A percentile compares a stretch with the other conserved stretches of the same genome.
Conservation (phyloP, 257 asterid genomes). For the Scutellaria barbata region DNA sequence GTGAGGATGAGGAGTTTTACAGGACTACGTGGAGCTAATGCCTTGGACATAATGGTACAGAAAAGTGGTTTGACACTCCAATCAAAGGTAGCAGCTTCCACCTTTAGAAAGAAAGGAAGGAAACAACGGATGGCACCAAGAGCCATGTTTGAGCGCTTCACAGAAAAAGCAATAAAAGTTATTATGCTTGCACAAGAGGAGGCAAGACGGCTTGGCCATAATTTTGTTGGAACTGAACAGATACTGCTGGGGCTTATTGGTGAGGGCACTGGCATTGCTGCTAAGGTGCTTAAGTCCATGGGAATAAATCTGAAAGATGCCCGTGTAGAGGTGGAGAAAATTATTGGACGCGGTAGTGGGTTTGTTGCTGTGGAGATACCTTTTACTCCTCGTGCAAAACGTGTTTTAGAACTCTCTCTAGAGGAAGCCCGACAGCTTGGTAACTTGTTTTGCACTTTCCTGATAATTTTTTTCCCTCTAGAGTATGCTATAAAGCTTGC, state of each 20-base stretch:
- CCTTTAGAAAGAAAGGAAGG: conserved; percentile 51
- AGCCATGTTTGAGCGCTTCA: conserved; percentile 98
- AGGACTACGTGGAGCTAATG: conserved; percentile 77
- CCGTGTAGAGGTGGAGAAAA: conserved; percentile 97
- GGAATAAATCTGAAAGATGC: conserved; percentile 97
- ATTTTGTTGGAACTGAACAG: conserved; percentile 97
- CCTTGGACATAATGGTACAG: conserved; percentile 61
- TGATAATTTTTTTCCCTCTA: background rate
- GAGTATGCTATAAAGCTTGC: conserved; percentile 12
- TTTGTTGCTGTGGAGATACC: conserved; percentile 99
- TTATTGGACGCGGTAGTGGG: conserved; percentile 97
- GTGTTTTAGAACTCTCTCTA: conserved; percentile 89
- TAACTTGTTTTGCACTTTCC: conserved; percentile 38
- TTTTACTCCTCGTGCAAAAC: conserved; percentile 98
- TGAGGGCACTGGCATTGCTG: conserved; percentile 99
- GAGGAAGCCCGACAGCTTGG: conserved; percentile 99
- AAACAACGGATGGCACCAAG: conserved; percentile 59
- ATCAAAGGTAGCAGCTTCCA: conserved; percentile 64
- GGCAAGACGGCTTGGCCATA: conserved; percentile 96
- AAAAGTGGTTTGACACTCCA: conserved; percentile 57
- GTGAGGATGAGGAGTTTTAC: conserved; percentile 55
- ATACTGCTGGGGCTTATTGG: conserved; percentile 93
- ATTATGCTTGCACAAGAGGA: conserved; percentile 99
- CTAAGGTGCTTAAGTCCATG: conserved; percentile 96
- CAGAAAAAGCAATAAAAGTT: conserved; percentile 95